Base-by-base conservation (phyloP, 768 basidiomycete species). In the Psilocybe azurescens region DNA sequence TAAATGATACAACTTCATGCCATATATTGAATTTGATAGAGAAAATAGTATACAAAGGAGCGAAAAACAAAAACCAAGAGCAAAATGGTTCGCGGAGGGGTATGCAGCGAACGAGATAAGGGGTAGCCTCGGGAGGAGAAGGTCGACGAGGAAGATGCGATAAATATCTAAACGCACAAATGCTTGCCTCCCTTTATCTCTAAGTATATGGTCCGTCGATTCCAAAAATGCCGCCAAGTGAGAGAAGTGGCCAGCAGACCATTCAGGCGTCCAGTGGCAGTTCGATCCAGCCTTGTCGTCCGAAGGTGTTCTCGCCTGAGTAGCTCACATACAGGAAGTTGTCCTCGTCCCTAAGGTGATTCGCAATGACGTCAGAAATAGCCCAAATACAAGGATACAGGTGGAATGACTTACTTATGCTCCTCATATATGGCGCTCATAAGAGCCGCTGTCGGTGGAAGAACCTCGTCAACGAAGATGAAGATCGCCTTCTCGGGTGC, bases 361-460 rank as follows among this genome's bases (percentile, higher is more conserved):
- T 14, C 0, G 13, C n/a, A 53, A 59, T 55, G 59, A 56, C 36
- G 69, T 80, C 67, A 81, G 74, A 59, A 47, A 59, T 47, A 56
- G 62, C 56, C 49, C 49, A 4, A 16, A 53, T 56, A 30, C 5
- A 24, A 52, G 4, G n/a, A 32, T 24, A 33, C 4, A 3, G 3
- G 24, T 13, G 32, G 16, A 36, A 9, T 14, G 2, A 84, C 93
- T 72, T 65, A 98, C 96, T 99, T 99, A 85, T 99, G 97, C 78
- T 99, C 97, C 79, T 99, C 97, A 72, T 99, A 99, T 72, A 99
- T 98, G 59, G 94, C 89, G 71, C 94, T 95, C 97, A 99, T 99
- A 53, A 99, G 81, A 2, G 97, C 96, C 13, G 97, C 97, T 1
- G 97, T 99, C 47, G 97, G 97, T 48, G 97, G 97, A 30, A 99